Evolutionary conservation across 2,329 filamentous ascomycete genomes (phyloP), one percentile per base, ranked within the genome.

Genomic region (Aspergillus alliaceus): DNA sequence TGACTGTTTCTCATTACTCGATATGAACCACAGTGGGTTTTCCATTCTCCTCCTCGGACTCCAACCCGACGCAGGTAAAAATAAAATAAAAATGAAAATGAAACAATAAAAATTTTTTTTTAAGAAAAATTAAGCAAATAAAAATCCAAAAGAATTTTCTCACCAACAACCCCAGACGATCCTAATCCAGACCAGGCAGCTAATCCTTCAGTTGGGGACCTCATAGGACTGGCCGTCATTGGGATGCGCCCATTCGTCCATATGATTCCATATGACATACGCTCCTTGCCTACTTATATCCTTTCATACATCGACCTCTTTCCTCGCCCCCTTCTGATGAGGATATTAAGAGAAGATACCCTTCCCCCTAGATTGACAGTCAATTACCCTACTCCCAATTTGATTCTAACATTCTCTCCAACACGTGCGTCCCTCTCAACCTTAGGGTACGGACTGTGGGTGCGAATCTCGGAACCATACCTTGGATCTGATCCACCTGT

Each of bases 401-500:
- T n/a, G n/a, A n/a, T n/a, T n/a, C n/a, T n/a, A n/a, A n/a, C n/a
- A 18, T 22, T 32, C 29, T 32, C 44, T 32, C 11, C 25, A 27
- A n/a, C 5, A 15, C 44, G 12, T 40, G 37, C 11, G 37, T 32
- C 22, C 11, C 29, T 32, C n/a, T 22, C 29, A 5, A n/a, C 27
- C 2, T 29, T 18, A 31, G 9, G n/a, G 25, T 32, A 25, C n/a
- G 22, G 6, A 39, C 42, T 59, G 59, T 61, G 60, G 58, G 51
- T 42, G 49, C 54, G 60, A 60, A 58, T 61, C 60, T 62, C 60
- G 62, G 62, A 64, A 64, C 62, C 62, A 56, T 53, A 54, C 56
- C 59, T 59, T 58, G 47, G 55, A 32, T 29, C 50, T 54, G 44
- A 56, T 57, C 54, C 59, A 56, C 59, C 44, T 32, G 44, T 32